Base-by-base conservation (phyloP, 106 monocot species). In the Allium sativum region DNA sequence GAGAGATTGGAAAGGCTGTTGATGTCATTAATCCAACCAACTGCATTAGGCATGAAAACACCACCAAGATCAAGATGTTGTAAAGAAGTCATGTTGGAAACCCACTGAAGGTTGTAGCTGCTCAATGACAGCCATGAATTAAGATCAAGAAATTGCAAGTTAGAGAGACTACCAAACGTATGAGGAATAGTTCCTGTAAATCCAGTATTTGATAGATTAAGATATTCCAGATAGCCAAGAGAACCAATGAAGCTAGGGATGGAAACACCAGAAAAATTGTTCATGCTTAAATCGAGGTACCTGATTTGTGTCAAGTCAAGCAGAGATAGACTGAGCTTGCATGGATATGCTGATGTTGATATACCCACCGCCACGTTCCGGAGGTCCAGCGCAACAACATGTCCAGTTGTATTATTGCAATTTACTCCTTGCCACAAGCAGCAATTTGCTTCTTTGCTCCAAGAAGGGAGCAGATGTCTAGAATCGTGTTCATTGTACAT, bases 201-300 rank as follows among this genome's bases (percentile, higher is more conserved):
- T 0, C 11, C 7, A 0, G 55, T 18, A 17, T 10, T 0, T 4
- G 68, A 61, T 31, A 75, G 75, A 55, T 75, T 64, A 55, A 75
- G 75, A 64, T 75, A 62, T 17, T 48, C 45, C 41, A 75, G 45
- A 9, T 64, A 45, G 1, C 22, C n/a, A 14, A 75, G 46, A 8
- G 68, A 75, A 2, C 62, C 48, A 15, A 50, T 50, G 48, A 50
- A 50, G 11, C 15, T 15, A 50, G 48, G 48, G 3, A 50, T 50
- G 3, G 48, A 50, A 0, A 14, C 53, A 12, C 42, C 22, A 0
- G 13, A 7, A 8, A 75, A 69, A 8, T 68, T 19, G 15, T 75
- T 75, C 45, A 17, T 18, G 62, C 75, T 75, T 9, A 75, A 52
- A 69, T 75, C 56, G 3, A 75, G 42, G 18, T 75, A 47, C 44